These are phyloP conservation scores for Oryza meyeriana DNA, from an alignment of 176 grass and related monocot genomes.

Conservation along the genomic window DNA sequence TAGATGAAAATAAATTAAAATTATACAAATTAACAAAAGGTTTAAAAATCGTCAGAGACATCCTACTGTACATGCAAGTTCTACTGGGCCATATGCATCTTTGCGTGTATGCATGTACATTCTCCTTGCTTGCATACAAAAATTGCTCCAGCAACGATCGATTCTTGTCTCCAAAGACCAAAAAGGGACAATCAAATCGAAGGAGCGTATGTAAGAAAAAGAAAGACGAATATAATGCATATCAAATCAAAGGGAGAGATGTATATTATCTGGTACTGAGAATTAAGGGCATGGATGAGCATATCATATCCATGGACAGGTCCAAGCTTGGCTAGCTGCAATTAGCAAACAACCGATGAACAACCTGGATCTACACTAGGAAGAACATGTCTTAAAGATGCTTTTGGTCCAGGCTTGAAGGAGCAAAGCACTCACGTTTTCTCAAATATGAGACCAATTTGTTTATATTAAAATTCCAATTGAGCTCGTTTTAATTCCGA, in stretches of 20 bases:
- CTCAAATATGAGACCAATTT: background rate
- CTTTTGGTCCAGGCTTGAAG: background rate
- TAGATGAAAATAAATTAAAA: background rate
- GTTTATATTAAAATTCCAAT: background rate
- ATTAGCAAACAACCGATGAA: background rate
- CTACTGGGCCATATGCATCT: background rate
- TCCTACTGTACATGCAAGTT: background rate
- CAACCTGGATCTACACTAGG: background rate
- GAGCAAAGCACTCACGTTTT: background rate
- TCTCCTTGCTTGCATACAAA: conserved; percentile 13
- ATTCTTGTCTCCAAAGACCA: background rate
- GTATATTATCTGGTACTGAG: background rate
- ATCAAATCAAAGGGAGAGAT: background rate
- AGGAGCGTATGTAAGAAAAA: background rate
- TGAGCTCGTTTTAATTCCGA: background rate
- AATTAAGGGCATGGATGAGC: conserved; percentile 6
- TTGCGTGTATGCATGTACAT: conserved; percentile 22
- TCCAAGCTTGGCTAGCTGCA: background rate
- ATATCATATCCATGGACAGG: background rate
- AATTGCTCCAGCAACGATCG: background rate
- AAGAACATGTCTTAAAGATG: background rate
- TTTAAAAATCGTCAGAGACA: background rate
- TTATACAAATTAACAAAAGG: background rate
- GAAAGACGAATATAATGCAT: background rate
- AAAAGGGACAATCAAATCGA: background rate